Evolutionary conservation across 331 rosid species (phyloP), one percentile per base, ranked within the genome.

Genomic region (Quercus tomentella): DNA sequence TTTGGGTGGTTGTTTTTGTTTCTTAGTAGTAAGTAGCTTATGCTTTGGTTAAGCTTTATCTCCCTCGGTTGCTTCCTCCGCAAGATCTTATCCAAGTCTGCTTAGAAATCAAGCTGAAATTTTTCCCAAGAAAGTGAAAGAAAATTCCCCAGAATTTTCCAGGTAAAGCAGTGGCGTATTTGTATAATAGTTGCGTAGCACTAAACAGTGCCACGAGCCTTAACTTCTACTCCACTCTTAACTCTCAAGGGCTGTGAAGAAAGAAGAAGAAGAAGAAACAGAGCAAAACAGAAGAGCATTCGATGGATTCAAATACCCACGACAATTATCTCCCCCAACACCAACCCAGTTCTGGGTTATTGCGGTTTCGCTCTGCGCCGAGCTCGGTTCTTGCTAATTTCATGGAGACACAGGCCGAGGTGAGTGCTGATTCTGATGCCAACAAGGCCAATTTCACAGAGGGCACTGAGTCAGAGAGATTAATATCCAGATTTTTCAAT

Each of bases 11-110:
- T 18, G 45, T 18, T 20, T 30, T 56, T 17, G 33, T 66, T 33
- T 28, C 25, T 28, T 14, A 37, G 20, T 70, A 56, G 55, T 23
- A 23, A 23, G 61, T 31, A 56, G 68, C 69, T 81, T 72, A 35
- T 16, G 22, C 69, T 81, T 70, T 23, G 77, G 77, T 75, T 73
- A 51, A 45, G 82, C 52, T 74, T 78, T 22, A 14, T 7, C 17
- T 49, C 23, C 51, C 56, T 73, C 28, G 72, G 80, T 91, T 90
- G 82, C 97, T 95, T 91, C 93, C 66, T 79, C 87, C 18, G 76
- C 87, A 92, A 90, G 97, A 88, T 92, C 97, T 95, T 91, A 91
- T 92, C 98, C 81, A 16, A 79, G 83, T 82, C 93, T 84, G 97
- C 98, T 89, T 92, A 68, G 16, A 58, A 80, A 25, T 54, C 77